These are phyloP conservation scores for Kluyveromyces sp. DNA, from an alignment of 1,139 yeast genomes.

Conservation along the genomic window DNA sequence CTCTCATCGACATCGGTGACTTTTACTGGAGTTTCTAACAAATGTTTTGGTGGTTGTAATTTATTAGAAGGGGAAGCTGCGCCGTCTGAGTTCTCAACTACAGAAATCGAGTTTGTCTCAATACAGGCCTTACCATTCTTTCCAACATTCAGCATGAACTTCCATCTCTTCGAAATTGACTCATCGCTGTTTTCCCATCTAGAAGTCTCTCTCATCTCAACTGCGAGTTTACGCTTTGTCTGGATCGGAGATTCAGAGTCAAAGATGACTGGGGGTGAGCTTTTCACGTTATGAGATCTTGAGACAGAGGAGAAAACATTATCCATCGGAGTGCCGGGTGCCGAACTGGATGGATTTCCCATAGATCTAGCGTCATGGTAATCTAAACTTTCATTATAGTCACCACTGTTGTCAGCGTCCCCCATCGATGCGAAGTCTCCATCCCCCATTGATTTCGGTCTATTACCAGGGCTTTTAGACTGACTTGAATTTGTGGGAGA, in stretches of 20 bases:
- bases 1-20: slow-evolving; percentile 1
- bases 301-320: slow-evolving; percentile 19
- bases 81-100: not conserved
- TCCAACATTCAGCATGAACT: slow-evolving; percentile 21
- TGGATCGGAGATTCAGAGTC: slow-evolving; percentile 9
- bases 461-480: slow-evolving; percentile 10
- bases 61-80: not conserved
- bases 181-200: not conserved
- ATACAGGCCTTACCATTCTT: slow-evolving; percentile 22
- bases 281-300: slow-evolving; percentile 12
- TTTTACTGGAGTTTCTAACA: slow-evolving; percentile 1
- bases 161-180: slow-evolving; percentile 8
- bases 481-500: slow-evolving; percentile 9
- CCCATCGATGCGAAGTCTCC: not conserved
- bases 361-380: not conserved
- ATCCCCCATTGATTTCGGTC: not conserved
- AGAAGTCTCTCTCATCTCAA: slow-evolving; percentile 7
- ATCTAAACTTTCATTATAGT: not conserved
- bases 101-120: not conserved
- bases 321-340: slow-evolving; percentile 14
- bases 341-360: slow-evolving; percentile 4
- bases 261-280: slow-evolving; percentile 18
- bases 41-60: slow-evolving; percentile 5
- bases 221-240: slow-evolving; percentile 7
- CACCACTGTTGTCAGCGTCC: not conserved